Evolutionary conservation across 371 early-diverging fungal species (phyloP), one percentile per base, ranked within the genome.

Genomic region (Massospora cicadina): DNA sequence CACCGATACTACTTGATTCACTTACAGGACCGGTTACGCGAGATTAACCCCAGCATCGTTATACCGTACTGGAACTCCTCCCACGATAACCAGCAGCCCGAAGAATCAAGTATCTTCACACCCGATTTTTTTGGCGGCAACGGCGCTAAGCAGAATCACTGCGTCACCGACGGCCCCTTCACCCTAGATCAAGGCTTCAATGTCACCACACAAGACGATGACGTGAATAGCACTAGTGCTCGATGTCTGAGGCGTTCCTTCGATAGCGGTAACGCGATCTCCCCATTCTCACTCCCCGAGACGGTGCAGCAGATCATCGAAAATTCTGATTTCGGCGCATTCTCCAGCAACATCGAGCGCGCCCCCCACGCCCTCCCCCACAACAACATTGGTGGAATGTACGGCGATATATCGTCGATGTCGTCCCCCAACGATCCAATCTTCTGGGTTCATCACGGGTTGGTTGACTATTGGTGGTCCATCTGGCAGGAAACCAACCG

Each of bases 391-490:
- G 63, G 63, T 43, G 12, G n/a, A 7, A n/a, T n/a, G 17, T 63
- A 58, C 23, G 58, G 58, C 12, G 58, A 58, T 58, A 58, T 63
- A 7, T 63, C 63, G 3, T 13, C 30, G 5, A 63, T 63, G 63
- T 63, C 63, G 3, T 55, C 55, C 23, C 64, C 64, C 21, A 54
- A 55, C 55, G 64, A 64, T 30, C 64, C 55, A 55, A 25, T 54
- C n/a, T 64, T 64, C 28, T 64, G 54, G 55, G 3, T 64, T 17
- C 64, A 64, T 64, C 64, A 64, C 55, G 53, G 27, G 54, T 23
- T 58, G 3, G 31, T 65, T 29, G 65, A 65, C 53, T 30, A 58
- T 5, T 17, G 23, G 43, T 65, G 65, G 65, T 29, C 58, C 2
- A 43, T 32, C 7, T 65, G 65, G 65, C 65, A 65, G 43, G 58